These are phyloP conservation scores for Oemleria cerasiformis DNA, from an alignment of 306 rosid genomes.

Conservation along the genomic window DNA sequence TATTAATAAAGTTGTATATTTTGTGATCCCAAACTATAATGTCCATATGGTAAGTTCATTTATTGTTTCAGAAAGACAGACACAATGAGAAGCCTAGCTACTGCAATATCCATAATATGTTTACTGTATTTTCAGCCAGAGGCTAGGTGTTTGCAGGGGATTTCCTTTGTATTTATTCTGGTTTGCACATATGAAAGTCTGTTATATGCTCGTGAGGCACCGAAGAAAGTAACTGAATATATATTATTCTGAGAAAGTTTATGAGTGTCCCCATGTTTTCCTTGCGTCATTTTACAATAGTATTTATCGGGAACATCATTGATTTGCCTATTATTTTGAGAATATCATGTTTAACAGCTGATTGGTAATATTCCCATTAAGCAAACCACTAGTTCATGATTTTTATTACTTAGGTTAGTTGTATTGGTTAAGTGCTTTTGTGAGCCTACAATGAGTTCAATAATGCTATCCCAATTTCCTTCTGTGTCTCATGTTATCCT, in stretches of 20 bases:
- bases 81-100: background rate
- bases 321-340: constrained; percentile 2
- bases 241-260: background rate
- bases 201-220: background rate
- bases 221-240: background rate
- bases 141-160: background rate
- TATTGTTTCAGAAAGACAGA: background rate
- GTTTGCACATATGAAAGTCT: background rate
- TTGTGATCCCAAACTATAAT: background rate
- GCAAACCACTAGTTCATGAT: background rate
- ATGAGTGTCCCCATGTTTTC: background rate
- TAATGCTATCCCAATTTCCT: constrained; percentile 21
- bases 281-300: background rate
- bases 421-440: constrained; percentile 11
- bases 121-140: background rate
- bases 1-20: background rate
- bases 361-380: background rate
- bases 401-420: background rate
- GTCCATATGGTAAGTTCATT: background rate
- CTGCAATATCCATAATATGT: background rate
- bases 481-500: constrained; percentile 21
- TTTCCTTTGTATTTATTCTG: background rate
- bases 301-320: background rate
- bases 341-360: background rate
- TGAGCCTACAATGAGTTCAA: constrained; percentile 18